These are phyloP conservation scores for Candida mattraensis DNA, from an alignment of 805 yeast species.

Conservation along the genomic window DNA sequence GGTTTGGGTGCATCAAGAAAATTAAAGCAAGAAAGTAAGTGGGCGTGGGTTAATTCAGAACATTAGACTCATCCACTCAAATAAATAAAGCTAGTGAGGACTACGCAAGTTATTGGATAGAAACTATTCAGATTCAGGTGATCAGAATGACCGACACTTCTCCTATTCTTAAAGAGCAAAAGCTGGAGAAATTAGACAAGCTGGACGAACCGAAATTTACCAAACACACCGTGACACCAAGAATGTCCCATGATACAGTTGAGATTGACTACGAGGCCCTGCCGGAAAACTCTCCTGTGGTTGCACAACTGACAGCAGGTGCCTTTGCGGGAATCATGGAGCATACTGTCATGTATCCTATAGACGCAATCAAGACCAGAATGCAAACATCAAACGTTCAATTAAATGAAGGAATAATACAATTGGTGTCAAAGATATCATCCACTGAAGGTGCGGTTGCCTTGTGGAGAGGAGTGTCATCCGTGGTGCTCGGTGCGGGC, in stretches of 20 bases:
- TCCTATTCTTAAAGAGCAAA: conserved; percentile 9
- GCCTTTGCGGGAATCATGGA: conserved; percentile 99
- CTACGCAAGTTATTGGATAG: too few species aligned
- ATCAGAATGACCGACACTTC: conserved; percentile 3
- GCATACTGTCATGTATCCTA: conserved; percentile 94
- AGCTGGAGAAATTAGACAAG: conserved; percentile 10
- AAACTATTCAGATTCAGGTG: not conserved
- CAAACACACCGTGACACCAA: conserved; percentile 6
- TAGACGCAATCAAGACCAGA: conserved; percentile 94
- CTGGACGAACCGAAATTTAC: conserved; percentile 2
- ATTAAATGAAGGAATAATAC: conserved; percentile 48
- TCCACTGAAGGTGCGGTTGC: conserved; percentile 86
- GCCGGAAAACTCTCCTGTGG: conserved; percentile 80
- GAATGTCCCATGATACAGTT: conserved; percentile 23
- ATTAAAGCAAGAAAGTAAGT: too few species aligned
- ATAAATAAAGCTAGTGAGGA: too few species aligned
- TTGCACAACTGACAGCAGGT: conserved; percentile 86
- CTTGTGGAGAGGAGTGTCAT: conserved; percentile 90
- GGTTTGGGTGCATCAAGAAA: too few species aligned
- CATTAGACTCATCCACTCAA: too few species aligned
- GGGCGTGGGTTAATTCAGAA: too few species aligned
- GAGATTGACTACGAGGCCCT: conserved; percentile 89
- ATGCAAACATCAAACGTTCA: conserved; percentile 63
- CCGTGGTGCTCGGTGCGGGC: conserved; percentile 96
- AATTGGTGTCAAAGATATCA: conserved; percentile 72